Evolutionary conservation across 2,329 filamentous ascomycete species (phyloP), one percentile per base, ranked within the genome.

Genomic region (Incumbomyces lentus): DNA sequence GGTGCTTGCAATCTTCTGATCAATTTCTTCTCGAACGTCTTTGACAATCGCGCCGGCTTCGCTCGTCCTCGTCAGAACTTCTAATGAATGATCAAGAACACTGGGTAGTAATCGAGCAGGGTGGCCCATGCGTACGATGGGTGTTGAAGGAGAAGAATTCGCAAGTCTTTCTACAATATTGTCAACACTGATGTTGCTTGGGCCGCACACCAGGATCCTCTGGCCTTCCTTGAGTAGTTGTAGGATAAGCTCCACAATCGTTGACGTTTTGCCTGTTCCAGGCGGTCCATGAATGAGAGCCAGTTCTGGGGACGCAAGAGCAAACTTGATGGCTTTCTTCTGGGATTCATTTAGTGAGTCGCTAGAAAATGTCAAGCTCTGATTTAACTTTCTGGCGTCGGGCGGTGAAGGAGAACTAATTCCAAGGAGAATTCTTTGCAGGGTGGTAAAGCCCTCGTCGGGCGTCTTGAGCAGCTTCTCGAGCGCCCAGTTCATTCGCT

Each of bases 251-350:
- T 98, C 92, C 49, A 98, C 90, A 33, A 98, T 69, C 0, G 92
- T 96, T 62, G 96, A 90, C 0, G 92, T 98, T 65, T 98, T 98
- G 40, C 92, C 92, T 0, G 92, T 98, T 1, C 92, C 92, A 1
- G 92, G 92, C 1, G 92, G 92, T 0, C 92, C 92, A 61, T 98
- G 92, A 45, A 98, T 95, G 49, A 95, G 71, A 2, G 87, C 86
- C 22, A 96, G 76, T 58, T 95, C 88, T 44, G 74, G 74, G 1
- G 85, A 84, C 6, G 82, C 83, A 45, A 98, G 68, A 0, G 90
- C 88, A 60, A 96, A 98, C n/a, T 78, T 68, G 50, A 82, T 74
- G 1, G 78, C 78, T 51, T 79, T 74, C 56, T 78, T 74, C 54
- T 82, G 79, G 12, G 75, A 79, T 43, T 75, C 69, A 45, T 82